Percentiles rank a stretch among this genome's conserved stretches.
These are phyloP conservation scores for Aspergillus thermomutatus DNA, from an alignment of 2,329 filamentous ascomycete genomes.

Conservation along the genomic window DNA sequence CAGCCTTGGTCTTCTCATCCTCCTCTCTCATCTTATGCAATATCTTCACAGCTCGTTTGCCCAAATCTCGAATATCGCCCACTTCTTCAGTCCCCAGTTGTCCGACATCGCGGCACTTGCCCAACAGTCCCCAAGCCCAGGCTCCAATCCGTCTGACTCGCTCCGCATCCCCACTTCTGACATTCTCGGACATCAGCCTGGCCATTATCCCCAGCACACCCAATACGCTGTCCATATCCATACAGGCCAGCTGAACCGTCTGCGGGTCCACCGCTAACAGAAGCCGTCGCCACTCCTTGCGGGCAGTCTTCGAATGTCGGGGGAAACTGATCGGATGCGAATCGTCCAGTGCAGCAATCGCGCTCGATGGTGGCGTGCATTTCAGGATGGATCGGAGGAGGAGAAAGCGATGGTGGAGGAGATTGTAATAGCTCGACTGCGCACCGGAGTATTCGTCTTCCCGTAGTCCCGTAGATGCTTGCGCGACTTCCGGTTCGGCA, in stretches of 20 bases:
- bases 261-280: slow-evolving; percentile 44
- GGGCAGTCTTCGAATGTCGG: slow-evolving; percentile 50
- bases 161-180: slow-evolving; percentile 58
- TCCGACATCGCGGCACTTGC: slow-evolving; percentile 69
- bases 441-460: slow-evolving; percentile 44
- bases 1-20: slow-evolving; percentile 31
- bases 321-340: slow-evolving; percentile 54
- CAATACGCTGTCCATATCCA: slow-evolving; percentile 62
- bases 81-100: slow-evolving; percentile 74
- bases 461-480: slow-evolving; percentile 25
- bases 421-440: slow-evolving; percentile 64
- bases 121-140: slow-evolving; percentile 84
- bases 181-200: slow-evolving; percentile 58
- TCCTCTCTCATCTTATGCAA: slow-evolving; percentile 45
- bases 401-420: slow-evolving; percentile 63
- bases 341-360: slow-evolving; percentile 52
- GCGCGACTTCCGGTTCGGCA: slow-evolving; percentile 41
- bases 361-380: slow-evolving; percentile 51
- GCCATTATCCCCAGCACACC: slow-evolving; percentile 61
- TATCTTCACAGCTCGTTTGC: slow-evolving; percentile 65
- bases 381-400: slow-evolving; percentile 62
- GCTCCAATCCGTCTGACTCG: slow-evolving; percentile 66
- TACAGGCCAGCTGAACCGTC: slow-evolving; percentile 49
- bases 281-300: slow-evolving; percentile 54
- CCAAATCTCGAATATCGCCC: slow-evolving; percentile 72